Evolutionary conservation across 1,284 basidiomycete genomes (phyloP), one percentile per base, ranked within the genome.

Genomic region (Ganoderma sinense): DNA sequence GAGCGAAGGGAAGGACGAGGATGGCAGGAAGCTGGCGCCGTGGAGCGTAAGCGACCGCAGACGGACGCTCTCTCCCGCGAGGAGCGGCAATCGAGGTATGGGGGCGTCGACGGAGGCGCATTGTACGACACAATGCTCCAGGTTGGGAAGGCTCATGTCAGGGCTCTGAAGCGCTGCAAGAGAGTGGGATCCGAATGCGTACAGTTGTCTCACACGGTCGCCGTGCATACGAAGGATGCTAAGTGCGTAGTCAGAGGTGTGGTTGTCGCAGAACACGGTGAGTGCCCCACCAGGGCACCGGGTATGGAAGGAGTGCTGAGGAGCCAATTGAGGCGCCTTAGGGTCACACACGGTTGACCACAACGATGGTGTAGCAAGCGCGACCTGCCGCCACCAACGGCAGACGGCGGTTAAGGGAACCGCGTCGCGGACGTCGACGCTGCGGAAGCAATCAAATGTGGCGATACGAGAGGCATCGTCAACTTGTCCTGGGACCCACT

Each of bases 321-420:
- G 55, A 33, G 20, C 6, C 16, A 33, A 4, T 56, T 20, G 55
- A 33, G 31, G 55, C 16, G 20, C 26, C 29, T 33, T 29, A 3
- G 31, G 31, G 7, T 59, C 56, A 40, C 40, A 23, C 26, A 64
- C 40, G 45, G 43, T 64, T 10, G 62, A 64, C 62, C 62, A 64
- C 10, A 64, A 26, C 29, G 62, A 53, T 7, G 43, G 43, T 10
- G 62, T 64, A n/a, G 26, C n/a, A 11, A 51, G 51, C 31, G 62
- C 62, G 43, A 64, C 62, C 14, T 33, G 31, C 10, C 62, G 62
- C 62, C 62, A 64, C 33, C 62, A 40, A 36, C 51, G 33, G 23
- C 45, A 64, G 43, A 64, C 62, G 11, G 29, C 31, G 7, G 61
- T 62, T 18, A 62, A 23, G 13, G 61, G 39, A 26, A 62, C 14